Evolutionary conservation across 1,139 yeast genomes (phyloP).

Genomic region (Blastobotrys petasosporus): DNA sequence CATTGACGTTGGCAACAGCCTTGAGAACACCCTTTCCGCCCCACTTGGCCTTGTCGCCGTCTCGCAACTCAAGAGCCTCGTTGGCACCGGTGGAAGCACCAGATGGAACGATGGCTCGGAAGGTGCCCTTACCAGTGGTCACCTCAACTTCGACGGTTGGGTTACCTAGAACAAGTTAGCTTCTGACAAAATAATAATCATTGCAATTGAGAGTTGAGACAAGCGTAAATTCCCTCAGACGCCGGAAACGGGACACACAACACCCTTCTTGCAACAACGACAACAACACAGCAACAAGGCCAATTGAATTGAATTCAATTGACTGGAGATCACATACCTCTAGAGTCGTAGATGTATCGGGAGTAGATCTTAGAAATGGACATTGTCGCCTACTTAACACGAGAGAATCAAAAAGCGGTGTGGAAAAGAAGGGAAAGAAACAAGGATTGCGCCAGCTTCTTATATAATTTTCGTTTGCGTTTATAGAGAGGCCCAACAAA

Average conservation of each 20-base stretch:
- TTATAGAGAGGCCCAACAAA: neutral
- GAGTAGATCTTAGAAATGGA: slow-evolving; percentile 68
- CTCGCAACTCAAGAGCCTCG: slow-evolving; percentile 95
- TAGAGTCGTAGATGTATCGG: slow-evolving; percentile 93
- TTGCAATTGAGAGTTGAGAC: too few species aligned
- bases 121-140: slow-evolving; percentile 76
- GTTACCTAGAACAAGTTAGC: slow-evolving; percentile 39
- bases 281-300: too few species aligned
- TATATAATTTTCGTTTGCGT: slow-evolving; percentile 8
- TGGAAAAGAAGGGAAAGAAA: slow-evolving; percentile 1
- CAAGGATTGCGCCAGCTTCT: slow-evolving; percentile 2
- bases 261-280: too few species aligned
- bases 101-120: slow-evolving; percentile 93
- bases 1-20: slow-evolving; percentile 89
- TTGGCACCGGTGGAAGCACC: slow-evolving; percentile 96
- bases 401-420: neutral
- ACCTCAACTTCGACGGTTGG: slow-evolving; percentile 96
- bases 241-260: too few species aligned
- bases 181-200: too few species aligned
- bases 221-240: too few species aligned
- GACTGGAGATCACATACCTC: slow-evolving; percentile 54
- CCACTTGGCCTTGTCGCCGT: slow-evolving; percentile 91
- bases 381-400: slow-evolving; percentile 32
- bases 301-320: too few species aligned
- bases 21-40: slow-evolving; percentile 90